Evolutionary conservation across 371 early-diverging fungal genomes (phyloP).

Genomic region (Mucor irregularis): DNA sequence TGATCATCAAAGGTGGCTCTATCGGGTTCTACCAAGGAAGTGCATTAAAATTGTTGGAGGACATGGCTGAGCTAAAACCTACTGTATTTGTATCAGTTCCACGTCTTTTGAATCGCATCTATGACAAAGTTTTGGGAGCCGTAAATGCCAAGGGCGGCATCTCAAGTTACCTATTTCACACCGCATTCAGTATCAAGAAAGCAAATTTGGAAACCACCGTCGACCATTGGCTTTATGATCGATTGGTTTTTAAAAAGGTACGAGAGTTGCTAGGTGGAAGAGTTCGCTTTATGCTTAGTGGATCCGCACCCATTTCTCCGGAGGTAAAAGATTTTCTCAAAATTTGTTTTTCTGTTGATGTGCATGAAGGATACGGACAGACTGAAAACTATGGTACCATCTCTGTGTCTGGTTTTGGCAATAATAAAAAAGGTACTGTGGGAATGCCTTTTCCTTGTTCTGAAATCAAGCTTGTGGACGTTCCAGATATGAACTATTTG

Average conservation of each 20-base stretch:
- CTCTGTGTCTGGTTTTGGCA: slow-evolving; percentile 55
- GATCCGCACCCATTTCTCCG: slow-evolving; percentile 86
- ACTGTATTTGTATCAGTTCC: slow-evolving; percentile 96
- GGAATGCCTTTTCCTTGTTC: slow-evolving; percentile 79
- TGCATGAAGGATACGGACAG: slow-evolving; percentile 95
- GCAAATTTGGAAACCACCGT: slow-evolving; percentile 50
- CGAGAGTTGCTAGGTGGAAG: slow-evolving; percentile 90
- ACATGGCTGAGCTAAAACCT: slow-evolving; percentile 87
- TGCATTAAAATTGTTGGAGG: slow-evolving; percentile 86
- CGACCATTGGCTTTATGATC: slow-evolving; percentile 83
- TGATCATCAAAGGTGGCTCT: slow-evolving; percentile 58
- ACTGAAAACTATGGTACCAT: slow-evolving; percentile 88
- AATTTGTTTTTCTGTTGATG: slow-evolving; percentile 78
- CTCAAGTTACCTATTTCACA: slow-evolving; percentile 74
- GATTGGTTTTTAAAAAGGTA: slow-evolving; percentile 80
- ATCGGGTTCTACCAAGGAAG: slow-evolving; percentile 81
- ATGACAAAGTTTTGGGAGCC: slow-evolving; percentile 88
- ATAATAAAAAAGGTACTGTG: slow-evolving; percentile 76
- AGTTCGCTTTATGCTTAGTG: slow-evolving; percentile 79
- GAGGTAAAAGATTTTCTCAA: slow-evolving; percentile 89
- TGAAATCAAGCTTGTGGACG: slow-evolving; percentile 89
- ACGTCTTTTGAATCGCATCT: slow-evolving; percentile 94
- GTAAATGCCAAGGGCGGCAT: slow-evolving; percentile 85
- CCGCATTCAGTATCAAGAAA: slow-evolving; percentile 81
- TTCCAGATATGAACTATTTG: slow-evolving; percentile 90